Base-by-base conservation (phyloP, 2,329 filamentous ascomycete species). In the Curvularia eragrostidis region DNA sequence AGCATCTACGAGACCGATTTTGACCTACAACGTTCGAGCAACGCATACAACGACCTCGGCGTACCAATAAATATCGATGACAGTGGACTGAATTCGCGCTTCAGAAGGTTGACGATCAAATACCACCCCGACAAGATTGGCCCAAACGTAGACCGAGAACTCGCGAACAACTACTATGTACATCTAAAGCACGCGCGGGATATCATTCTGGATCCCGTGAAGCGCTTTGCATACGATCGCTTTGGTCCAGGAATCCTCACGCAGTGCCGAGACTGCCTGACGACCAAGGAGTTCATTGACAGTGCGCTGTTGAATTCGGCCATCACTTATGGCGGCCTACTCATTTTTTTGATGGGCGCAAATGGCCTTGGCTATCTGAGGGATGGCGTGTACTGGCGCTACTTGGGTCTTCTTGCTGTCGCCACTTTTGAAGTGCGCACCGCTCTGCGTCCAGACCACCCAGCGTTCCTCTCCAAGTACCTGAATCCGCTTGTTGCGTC, bases 1-100 rank as follows among this genome's bases (percentile, higher is more conserved):
- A 97, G 93, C 46, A 87, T 98, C 69, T 95, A 93, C 80, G 94
- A 98, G 79, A 90, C 92, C 70, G 91, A 96, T 82, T 87, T 91
- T 80, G 87, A 91, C 62, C 83, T 97, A 26, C 89, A 87, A 62
- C 81, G 84, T 43, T 81, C 83, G 1, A 87, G 89, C 18, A 88
- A 91, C 76, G 97, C 90, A 80, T 98, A 97, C 80, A 82, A 85
- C 46, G 85, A 89, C 62, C 85, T 99, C 0, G 87, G 87, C 34
- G 85, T 97, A 0, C 81, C 88, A 12, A 82, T 89, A 36, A 77
- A 84, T 55, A 89, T 90, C 10, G 84, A 85, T 52, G 92, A 96
- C 52, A 86, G 86, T 67, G 87, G 89, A 12, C 85, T 99, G 73
- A 95, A 96, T 78, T 89, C 89, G 21, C 87, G 88, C 52, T 97